Evolutionary conservation across 2,329 filamentous ascomycete species (phyloP).

Genomic region (Fusarium robinianum): DNA sequence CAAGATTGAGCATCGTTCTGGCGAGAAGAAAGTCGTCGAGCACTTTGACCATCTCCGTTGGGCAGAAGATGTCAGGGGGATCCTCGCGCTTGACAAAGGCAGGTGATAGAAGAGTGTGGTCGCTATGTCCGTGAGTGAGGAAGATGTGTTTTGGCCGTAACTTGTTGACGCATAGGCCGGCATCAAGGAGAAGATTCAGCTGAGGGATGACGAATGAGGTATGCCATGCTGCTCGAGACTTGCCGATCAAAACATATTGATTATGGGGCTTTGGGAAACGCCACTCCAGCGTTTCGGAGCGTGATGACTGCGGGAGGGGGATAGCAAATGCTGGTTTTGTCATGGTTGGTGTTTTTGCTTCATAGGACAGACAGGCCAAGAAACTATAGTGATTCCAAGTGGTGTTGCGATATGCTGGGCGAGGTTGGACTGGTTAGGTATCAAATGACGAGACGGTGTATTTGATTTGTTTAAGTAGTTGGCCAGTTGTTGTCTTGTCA

Average conservation of each 20-base stretch:
- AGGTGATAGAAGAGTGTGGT: conserved; percentile 50
- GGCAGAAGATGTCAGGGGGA: conserved; percentile 53
- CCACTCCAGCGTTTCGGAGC: conserved; percentile 53
- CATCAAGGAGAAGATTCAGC: conserved; percentile 55
- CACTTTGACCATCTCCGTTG: conserved; percentile 44
- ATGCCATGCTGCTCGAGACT: conserved; percentile 56
- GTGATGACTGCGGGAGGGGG: conserved; percentile 49
- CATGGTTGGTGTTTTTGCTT: conserved; percentile 6
- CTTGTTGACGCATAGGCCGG: conserved; percentile 52
- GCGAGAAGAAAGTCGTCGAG: conserved; percentile 48
- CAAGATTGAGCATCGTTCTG: conserved; percentile 49
- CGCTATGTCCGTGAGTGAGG: conserved; percentile 54
- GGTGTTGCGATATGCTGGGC: too few relatives aligned
- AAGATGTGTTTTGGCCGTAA: conserved; percentile 54
- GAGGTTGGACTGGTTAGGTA: too few relatives aligned
- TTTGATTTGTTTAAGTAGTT: too few relatives aligned
- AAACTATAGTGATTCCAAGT: too few relatives aligned
- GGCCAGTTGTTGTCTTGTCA: too few relatives aligned
- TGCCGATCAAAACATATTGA: conserved; percentile 50
- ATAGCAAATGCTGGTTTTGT: conserved; percentile 44
- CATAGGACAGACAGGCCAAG: too few relatives aligned
- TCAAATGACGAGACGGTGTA: too few relatives aligned
- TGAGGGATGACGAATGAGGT: conserved; percentile 56
- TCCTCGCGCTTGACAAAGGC: conserved; percentile 51
- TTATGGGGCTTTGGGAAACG: conserved; percentile 49